phyloP scores from a whole-genome alignment of 192 early-diverging fungal genomes.

The Backusella westeae region DNA sequence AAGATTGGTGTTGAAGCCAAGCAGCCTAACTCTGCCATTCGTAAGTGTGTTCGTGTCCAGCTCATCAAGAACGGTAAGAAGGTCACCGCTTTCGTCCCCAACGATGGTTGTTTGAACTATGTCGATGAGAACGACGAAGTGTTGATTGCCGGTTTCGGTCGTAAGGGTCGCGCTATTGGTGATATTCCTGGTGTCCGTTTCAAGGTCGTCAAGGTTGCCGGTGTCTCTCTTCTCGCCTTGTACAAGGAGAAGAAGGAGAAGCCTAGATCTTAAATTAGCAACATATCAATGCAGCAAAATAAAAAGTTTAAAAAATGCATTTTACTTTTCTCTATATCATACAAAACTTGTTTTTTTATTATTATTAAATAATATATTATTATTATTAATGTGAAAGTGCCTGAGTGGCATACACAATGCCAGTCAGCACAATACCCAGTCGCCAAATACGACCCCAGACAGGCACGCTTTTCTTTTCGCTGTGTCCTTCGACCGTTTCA shows the following conservation, averaged over 20 bases:
- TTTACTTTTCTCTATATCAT: neutral
- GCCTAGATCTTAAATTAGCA: constrained; percentile 78
- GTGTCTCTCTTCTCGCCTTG: constrained; percentile 97
- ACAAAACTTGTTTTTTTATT: neutral
- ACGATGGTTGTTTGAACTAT: constrained; percentile 99
- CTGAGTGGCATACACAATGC: constrained; percentile 5
- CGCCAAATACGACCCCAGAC: constrained; percentile 10
- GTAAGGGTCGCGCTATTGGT: constrained; percentile 97
- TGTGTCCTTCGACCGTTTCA: constrained; percentile 9
- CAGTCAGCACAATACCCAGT: constrained; percentile 3
- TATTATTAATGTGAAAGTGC: neutral
- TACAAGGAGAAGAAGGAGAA: constrained; percentile 99
- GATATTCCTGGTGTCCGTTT: constrained; percentile 99
- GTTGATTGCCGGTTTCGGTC: constrained; percentile 99
- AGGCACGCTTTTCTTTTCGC: neutral
- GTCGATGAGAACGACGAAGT: constrained; percentile 99
- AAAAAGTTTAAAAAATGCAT: neutral
- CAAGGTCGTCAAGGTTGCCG: constrained; percentile 99
- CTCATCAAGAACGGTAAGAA: constrained; percentile 99
- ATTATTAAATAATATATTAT: neutral
- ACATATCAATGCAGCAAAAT: neutral
- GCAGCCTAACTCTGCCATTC: constrained; percentile 99
- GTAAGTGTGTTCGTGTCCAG: constrained; percentile 99
- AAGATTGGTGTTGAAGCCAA: constrained; percentile 99
- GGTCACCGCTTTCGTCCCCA: constrained; percentile 99